A percentile compares a stretch with the other conserved stretches of the same genome.
phyloP scores from a whole-genome alignment of 495 filamentous ascomycete genomes.

The Aspergillus ellipticus region DNA sequence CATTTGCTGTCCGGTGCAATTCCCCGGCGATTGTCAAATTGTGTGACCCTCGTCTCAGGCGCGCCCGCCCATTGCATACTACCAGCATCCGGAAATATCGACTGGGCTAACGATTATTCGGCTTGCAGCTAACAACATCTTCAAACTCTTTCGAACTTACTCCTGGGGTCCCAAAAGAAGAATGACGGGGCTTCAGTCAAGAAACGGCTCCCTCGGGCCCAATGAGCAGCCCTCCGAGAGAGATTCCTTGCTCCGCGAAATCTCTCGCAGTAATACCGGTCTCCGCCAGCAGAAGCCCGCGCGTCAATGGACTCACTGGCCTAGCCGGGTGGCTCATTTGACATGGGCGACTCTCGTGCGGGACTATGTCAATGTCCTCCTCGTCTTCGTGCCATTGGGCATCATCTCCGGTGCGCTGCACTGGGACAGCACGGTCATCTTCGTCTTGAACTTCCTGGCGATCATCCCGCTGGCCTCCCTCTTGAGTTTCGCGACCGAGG shows the following conservation, averaged over 20 bases:
- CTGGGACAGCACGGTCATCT: slow-evolving; percentile 74
- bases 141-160: slow-evolving; percentile 30
- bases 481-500: slow-evolving; percentile 93
- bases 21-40: background rate
- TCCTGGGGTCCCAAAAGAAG: slow-evolving; percentile 29
- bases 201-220: slow-evolving; percentile 27
- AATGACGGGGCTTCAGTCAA: slow-evolving; percentile 25
- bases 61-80: background rate
- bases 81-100: background rate
- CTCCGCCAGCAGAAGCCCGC: slow-evolving; percentile 33
- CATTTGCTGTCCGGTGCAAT: background rate
- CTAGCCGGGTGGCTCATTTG: slow-evolving; percentile 45
- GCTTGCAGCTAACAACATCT: slow-evolving; percentile 27
- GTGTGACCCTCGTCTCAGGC: background rate
- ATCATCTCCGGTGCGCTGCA: slow-evolving; percentile 70
- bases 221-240: slow-evolving; percentile 33
- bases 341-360: slow-evolving; percentile 55
- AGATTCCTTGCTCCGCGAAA: slow-evolving; percentile 27
- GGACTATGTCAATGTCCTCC: slow-evolving; percentile 80
- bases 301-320: slow-evolving; percentile 52
- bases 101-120: background rate
- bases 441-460: slow-evolving; percentile 89
- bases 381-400: slow-evolving; percentile 87
- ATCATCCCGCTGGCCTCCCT: slow-evolving; percentile 92
- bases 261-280: slow-evolving; percentile 18